Evolutionary conservation across 2,329 filamentous ascomycete genomes (phyloP).

Genomic region (Pseudogymnoascus sp.): DNA sequence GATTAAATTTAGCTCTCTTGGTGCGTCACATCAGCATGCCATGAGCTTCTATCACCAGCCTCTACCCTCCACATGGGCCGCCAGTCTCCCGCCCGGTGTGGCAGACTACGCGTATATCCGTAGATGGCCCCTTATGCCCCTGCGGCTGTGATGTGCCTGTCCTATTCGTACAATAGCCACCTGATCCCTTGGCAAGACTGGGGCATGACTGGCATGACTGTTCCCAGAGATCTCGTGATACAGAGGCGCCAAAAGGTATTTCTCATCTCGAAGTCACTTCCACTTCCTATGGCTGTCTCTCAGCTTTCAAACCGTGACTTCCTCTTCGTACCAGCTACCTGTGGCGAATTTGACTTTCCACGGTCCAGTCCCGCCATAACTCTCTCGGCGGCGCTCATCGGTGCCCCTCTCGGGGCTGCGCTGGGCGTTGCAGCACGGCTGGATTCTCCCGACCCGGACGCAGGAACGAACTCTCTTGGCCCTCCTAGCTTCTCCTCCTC

Average conservation of each 20-base stretch:
- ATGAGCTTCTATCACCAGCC: neutral
- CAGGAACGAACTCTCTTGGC: slow-evolving; percentile 28
- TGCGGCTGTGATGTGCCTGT: neutral
- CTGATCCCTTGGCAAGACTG: neutral
- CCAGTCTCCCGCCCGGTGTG: neutral
- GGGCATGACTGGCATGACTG: neutral
- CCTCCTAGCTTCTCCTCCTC: slow-evolving; percentile 27
- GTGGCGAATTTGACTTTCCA: slow-evolving; percentile 25
- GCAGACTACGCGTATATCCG: neutral
- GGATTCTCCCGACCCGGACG: slow-evolving; percentile 18
- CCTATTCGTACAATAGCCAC: neutral
- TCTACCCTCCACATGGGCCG: neutral
- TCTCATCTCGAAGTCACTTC: neutral
- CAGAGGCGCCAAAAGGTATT: neutral
- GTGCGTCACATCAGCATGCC: slow-evolving; percentile 2
- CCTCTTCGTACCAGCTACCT: slow-evolving; percentile 22
- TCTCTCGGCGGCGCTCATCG: slow-evolving; percentile 28
- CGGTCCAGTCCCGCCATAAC: slow-evolving; percentile 29
- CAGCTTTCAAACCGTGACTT: slow-evolving; percentile 30
- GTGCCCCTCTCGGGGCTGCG: slow-evolving; percentile 15
- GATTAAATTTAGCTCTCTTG: slow-evolving; percentile 1
- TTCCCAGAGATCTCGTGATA: neutral
- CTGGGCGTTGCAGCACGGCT: slow-evolving; percentile 22
- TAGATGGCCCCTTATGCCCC: neutral
- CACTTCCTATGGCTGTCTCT: slow-evolving; percentile 10